Base-by-base conservation (phyloP, 208 protist genomes). In the Crithidia expoeki region DNA sequence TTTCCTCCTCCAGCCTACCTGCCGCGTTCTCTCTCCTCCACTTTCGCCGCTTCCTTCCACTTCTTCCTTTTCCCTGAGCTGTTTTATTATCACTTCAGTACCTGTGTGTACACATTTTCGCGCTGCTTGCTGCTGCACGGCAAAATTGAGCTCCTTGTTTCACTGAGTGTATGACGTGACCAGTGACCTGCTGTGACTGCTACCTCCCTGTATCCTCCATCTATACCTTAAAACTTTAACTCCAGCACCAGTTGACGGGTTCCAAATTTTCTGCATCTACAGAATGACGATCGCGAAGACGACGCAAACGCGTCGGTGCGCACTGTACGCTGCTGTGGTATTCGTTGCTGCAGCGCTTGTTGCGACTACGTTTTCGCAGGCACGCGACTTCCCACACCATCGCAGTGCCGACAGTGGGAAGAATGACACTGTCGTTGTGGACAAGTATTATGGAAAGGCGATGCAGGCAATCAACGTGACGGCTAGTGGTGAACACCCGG, bases 261-360 rank as follows among this genome's bases (percentile, higher is more conserved):
- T 14, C 38, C 14, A 14, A 44, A 17, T 44, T n/a, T n/a, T n/a
- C n/a, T n/a, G n/a, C n/a, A n/a, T n/a, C n/a, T n/a, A n/a, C n/a
- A 33, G 5, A 44, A 40, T 23, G 33, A 46, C 33, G 55, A 25
- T 34, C 7, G 55, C 33, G 55, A 40, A 27, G 55, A 60, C 33
- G 55, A 60, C 30, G 55, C 4, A 2, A 6, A 27, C 33, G 33
- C 55, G 55, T n/a, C 55, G 55, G 33, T 60, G 55, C n/a, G 55
- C 55, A 7, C 33, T 60, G 55, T 46, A 30, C 34, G 34, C 19
- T 17, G 55, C 17, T n/a, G 55, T 34, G 30, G 33, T 46, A 34
- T 11, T 60, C 44, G 55, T 46, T 60, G 30, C 10, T 40, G 55
- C 55, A 34, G 33, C 44, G 34, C 17, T 60, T 40, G 33, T 44